These are phyloP conservation scores for Podochytrium sp. DNA, from an alignment of 192 early-diverging fungal genomes.

Conservation along the genomic window DNA sequence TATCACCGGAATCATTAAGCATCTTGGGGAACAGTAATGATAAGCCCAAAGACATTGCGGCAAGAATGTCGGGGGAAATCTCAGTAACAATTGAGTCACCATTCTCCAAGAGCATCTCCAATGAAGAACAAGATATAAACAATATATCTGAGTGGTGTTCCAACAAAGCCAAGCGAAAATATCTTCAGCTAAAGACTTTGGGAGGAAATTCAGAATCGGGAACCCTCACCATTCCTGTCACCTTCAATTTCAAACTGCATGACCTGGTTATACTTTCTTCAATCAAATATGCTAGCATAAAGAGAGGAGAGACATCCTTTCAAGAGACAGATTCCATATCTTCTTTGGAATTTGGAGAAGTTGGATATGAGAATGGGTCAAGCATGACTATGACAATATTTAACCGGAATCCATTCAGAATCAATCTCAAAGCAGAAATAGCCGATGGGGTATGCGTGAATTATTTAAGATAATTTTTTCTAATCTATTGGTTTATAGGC, in stretches of 20 bases:
- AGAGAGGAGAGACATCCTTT: slow-evolving; percentile 27
- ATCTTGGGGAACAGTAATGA: slow-evolving; percentile 1
- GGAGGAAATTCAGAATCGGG: slow-evolving; percentile 35
- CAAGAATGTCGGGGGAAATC: slow-evolving; percentile 10
- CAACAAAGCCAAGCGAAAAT: slow-evolving; percentile 20
- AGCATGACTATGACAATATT: slow-evolving; percentile 36
- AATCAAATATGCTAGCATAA: slow-evolving; percentile 14
- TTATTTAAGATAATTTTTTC: background rate
- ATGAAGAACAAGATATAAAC: slow-evolving; percentile 27
- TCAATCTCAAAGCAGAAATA: slow-evolving; percentile 25
- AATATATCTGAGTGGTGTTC: slow-evolving; percentile 20
- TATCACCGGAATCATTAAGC: slow-evolving; percentile 8
- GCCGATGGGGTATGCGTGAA: slow-evolving; percentile 25
- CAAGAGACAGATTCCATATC: slow-evolving; percentile 37
- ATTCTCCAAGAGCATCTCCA: slow-evolving; percentile 3
- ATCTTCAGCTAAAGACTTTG: slow-evolving; percentile 30
- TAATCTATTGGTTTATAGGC: background rate
- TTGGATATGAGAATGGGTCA: slow-evolving; percentile 40
- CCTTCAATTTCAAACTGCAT: slow-evolving; percentile 33
- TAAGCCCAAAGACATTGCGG: background rate
- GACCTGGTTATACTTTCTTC: slow-evolving; percentile 30
- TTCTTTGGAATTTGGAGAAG: slow-evolving; percentile 51
- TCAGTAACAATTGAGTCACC: slow-evolving; percentile 19
- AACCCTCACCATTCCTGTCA: slow-evolving; percentile 35
- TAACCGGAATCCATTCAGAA: slow-evolving; percentile 49